Evolutionary conservation across 495 filamentous ascomycete species (phyloP), one percentile per base, ranked within the genome.

Genomic region (Aspergillus olivimuriae): DNA sequence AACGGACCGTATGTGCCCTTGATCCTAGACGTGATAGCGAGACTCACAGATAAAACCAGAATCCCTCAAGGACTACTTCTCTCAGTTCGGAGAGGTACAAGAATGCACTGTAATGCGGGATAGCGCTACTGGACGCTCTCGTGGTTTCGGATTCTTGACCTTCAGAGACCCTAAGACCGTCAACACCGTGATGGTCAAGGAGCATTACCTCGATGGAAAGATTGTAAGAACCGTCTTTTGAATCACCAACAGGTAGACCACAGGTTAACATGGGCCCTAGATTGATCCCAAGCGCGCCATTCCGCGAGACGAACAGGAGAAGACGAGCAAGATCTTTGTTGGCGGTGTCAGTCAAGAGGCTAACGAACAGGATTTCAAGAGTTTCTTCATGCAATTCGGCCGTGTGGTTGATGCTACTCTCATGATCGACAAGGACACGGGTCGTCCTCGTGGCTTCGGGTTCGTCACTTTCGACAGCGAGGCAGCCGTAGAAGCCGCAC

Each of bases 371-470:
- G 89, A 97, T 57, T 98, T 98, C 65, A 88, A 88, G 56, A 80
- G 91, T 31, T 98, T 95, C 64, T 98, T 98, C 65, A 85, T 84
- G 62, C 86, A 94, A 60, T 98, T 95, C 55, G 92, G 92, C 31
- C 81, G 92, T 43, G 92, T 98, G 21, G 81, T 98, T 34, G 92
- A 98, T 63, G 92, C 92, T 9, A 98, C 92, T 1, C 77, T 98
- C 15, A 98, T 98, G 92, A 98, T 98, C 77, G 92, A 98, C 64
- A 98, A 98, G 65, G 92, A 98, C 57, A 97, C 92, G 6, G 90
- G 90, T 23, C 82, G 92, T 17, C 92, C 92, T 3, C 82, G 92
- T 47, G 92, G 92, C 8, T 98, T 98, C 55, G 92, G 92, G n/a
- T 98, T 98, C 56, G 92, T 98, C 30, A 98, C 92, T 0, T 98